phyloP scores from a whole-genome alignment of 352 stramenopile genomes.

The Phytophthora meadii region DNA sequence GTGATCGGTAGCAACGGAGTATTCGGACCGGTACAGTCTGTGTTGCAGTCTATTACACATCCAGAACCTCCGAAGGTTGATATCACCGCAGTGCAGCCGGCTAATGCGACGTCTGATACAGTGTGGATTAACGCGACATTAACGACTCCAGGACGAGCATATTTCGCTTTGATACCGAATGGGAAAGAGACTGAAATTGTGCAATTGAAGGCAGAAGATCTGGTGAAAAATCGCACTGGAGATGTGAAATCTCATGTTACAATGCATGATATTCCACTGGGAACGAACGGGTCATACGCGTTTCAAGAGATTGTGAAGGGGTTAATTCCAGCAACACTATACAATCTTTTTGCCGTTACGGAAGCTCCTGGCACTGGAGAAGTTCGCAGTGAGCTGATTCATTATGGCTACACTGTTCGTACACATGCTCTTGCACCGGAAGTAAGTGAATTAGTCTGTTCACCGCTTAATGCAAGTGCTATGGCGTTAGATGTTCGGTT shows the following conservation, averaged over 20 bases:
- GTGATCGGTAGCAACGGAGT: constrained; percentile 82
- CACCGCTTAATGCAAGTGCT: constrained; percentile 48
- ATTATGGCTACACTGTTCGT: constrained; percentile 33
- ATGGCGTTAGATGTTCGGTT: constrained; percentile 52
- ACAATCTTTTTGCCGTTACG: constrained; percentile 64
- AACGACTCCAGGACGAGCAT: constrained; percentile 47
- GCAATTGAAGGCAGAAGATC: constrained; percentile 26
- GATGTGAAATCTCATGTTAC: constrained; percentile 35
- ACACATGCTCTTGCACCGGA: constrained; percentile 68
- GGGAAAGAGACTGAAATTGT: not conserved
- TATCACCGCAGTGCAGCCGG: constrained; percentile 17
- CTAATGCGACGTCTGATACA: constrained; percentile 46
- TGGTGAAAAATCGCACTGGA: constrained; percentile 38
- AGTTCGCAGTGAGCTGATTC: constrained; percentile 56
- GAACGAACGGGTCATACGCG: constrained; percentile 25
- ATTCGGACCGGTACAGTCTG: constrained; percentile 73
- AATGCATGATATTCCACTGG: constrained; percentile 31
- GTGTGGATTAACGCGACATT: constrained; percentile 45
- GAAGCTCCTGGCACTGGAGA: constrained; percentile 59
- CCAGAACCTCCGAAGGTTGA: constrained; percentile 51
- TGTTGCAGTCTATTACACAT: constrained; percentile 64
- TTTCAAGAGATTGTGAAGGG: constrained; percentile 35
- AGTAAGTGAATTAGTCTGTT: constrained; percentile 32
- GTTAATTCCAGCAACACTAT: constrained; percentile 58
- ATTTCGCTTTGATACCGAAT: constrained; percentile 60